Evolutionary conservation across 345 rosid species (phyloP).

Genomic region (Corymbia maculata): DNA sequence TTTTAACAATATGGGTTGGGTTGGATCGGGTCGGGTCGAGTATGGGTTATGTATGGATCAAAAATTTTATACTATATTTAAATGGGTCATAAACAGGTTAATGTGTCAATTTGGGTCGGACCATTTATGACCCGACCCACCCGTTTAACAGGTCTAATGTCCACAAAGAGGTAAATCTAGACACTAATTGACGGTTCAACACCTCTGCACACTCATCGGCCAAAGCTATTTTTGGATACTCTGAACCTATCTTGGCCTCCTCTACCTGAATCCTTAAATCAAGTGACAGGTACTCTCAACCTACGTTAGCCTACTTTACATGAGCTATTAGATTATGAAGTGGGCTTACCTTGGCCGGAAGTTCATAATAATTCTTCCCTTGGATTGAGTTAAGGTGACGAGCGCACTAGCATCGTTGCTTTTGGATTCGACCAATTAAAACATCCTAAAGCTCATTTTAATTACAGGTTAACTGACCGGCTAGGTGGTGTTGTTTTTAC

Average conservation of each 20-base stretch:
- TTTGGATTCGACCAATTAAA: neutral
- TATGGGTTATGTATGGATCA: too few species aligned
- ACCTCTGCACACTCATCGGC: neutral
- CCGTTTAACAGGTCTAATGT: too few species aligned
- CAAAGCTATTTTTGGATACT: neutral
- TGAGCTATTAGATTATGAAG: neutral
- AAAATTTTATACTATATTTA: too few species aligned
- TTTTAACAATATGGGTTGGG: too few species aligned
- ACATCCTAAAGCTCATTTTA: neutral
- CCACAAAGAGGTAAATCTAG: neutral
- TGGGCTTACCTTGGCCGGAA: rapidly evolving
- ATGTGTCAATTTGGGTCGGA: too few species aligned
- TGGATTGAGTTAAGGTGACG: neutral
- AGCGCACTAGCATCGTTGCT: neutral
- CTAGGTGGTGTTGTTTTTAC: neutral
- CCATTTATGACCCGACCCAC: too few species aligned
- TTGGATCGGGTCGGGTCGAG: too few species aligned
- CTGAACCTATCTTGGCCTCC: neutral
- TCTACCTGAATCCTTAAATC: neutral
- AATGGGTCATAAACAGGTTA: too few species aligned
- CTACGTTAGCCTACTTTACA: neutral
- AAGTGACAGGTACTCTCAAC: rapidly evolving
- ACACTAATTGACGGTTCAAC: neutral
- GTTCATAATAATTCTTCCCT: neutral
- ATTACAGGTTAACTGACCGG: neutral